Evolutionary conservation across 148 eudicot genomes (phyloP).

Genomic region (Chenopodium album): DNA sequence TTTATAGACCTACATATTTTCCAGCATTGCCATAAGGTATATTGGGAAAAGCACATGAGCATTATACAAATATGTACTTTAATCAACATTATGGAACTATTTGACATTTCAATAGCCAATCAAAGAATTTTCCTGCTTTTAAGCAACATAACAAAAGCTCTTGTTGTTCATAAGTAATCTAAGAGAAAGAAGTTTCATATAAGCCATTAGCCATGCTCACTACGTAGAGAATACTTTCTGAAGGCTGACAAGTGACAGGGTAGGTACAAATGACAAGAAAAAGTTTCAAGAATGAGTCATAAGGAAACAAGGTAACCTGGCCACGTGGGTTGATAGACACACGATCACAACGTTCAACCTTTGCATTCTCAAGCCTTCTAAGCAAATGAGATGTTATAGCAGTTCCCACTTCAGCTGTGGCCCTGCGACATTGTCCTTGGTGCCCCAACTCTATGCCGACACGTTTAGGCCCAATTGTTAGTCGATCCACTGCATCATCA

Average conservation of each 20-base stretch:
- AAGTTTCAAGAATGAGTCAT: neutral
- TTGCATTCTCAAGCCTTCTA: constrained; percentile 70
- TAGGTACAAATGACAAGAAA: neutral
- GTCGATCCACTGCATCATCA: constrained; percentile 93
- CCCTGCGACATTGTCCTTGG: constrained; percentile 86
- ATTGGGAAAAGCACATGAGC: neutral
- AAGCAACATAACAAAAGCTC: neutral
- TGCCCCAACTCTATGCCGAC: constrained; percentile 70
- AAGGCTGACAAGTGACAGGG: neutral
- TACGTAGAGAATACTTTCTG: neutral
- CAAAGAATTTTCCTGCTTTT: neutral
- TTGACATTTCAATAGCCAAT: neutral
- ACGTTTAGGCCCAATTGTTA: constrained; percentile 81
- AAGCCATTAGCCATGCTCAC: neutral
- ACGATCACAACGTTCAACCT: constrained; percentile 77
- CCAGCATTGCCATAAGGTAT: neutral
- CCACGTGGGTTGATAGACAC: constrained; percentile 89
- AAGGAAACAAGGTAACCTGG: constrained; percentile 44
- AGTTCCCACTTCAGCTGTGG: constrained; percentile 78
- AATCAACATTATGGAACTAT: neutral
- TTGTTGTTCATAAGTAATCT: neutral
- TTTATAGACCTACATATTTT: neutral
- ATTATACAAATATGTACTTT: neutral
- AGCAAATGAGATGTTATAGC: constrained; percentile 87
- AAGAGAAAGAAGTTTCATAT: neutral